Evolutionary conservation across 1,284 basidiomycete genomes (phyloP).

Genomic region (Cryptococcus jaspeensis): DNA sequence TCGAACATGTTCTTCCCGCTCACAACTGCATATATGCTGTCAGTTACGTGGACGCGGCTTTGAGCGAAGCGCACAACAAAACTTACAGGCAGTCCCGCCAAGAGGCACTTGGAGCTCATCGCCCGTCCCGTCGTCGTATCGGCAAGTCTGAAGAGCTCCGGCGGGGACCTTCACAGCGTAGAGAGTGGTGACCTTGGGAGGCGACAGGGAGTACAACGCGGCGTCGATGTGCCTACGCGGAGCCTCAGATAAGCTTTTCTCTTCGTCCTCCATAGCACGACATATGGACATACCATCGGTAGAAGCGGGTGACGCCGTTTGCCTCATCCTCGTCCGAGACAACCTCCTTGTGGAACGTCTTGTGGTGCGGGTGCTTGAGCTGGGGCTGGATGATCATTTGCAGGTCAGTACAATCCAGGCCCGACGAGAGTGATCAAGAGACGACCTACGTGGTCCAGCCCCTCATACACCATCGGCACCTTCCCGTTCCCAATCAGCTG

Average conservation of each 20-base stretch:
- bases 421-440: background rate
- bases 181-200: slow-evolving; percentile 86
- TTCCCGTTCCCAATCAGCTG: slow-evolving; percentile 81
- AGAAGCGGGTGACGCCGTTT: slow-evolving; percentile 76
- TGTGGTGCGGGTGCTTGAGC: slow-evolving; percentile 75
- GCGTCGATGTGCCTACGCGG: slow-evolving; percentile 76
- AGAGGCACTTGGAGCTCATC: slow-evolving; percentile 78
- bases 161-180: slow-evolving; percentile 74
- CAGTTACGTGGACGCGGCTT: background rate
- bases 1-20: slow-evolving; percentile 82
- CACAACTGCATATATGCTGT: slow-evolving; percentile 43
- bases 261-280: background rate
- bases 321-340: slow-evolving; percentile 73
- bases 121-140: slow-evolving; percentile 86
- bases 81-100: slow-evolving; percentile 80
- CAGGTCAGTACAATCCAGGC: background rate
- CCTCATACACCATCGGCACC: slow-evolving; percentile 67
- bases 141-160: slow-evolving; percentile 64
- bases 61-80: too few species aligned
- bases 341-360: slow-evolving; percentile 82
- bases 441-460: slow-evolving; percentile 64
- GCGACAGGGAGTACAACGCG: slow-evolving; percentile 78
- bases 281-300: slow-evolving; percentile 62
- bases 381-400: slow-evolving; percentile 35
- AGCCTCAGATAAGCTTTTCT: background rate